Evolutionary conservation across 805 yeast species (phyloP).

Genomic region (Saturnispora ahearnii): DNA sequence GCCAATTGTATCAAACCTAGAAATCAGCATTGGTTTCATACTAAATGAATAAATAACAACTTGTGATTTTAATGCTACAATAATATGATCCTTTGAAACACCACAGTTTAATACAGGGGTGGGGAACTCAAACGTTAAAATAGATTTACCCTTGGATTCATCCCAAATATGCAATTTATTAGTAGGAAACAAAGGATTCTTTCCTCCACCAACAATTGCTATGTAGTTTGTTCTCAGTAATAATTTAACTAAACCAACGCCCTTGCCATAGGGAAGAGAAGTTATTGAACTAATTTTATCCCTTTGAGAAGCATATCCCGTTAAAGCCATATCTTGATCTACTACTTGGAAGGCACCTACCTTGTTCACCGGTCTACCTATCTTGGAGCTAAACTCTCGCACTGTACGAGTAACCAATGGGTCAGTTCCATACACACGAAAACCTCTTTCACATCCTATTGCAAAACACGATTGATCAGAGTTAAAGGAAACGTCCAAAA

Average conservation of each 20-base stretch:
- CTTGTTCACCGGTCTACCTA: neutral
- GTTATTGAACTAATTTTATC: neutral
- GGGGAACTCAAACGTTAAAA: constrained; percentile 65
- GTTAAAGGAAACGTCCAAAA: constrained; percentile 59
- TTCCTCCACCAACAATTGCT: constrained; percentile 87
- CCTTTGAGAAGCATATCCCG: neutral
- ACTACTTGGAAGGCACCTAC: neutral
- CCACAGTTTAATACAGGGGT: constrained; percentile 67
- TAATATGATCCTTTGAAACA: constrained; percentile 64
- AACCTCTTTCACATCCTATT: constrained; percentile 71
- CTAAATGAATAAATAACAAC: constrained; percentile 74
- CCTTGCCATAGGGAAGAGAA: constrained; percentile 28
- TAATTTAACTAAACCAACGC: constrained; percentile 74
- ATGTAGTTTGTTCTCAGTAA: constrained; percentile 84
- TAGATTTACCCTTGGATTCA: constrained; percentile 68
- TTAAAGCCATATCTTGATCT: neutral
- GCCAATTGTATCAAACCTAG: constrained; percentile 54
- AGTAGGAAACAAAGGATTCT: constrained; percentile 64
- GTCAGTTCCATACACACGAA: constrained; percentile 75
- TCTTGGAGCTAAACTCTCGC: constrained; percentile 33
- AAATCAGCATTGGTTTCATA: constrained; percentile 63
- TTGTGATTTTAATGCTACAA: constrained; percentile 59
- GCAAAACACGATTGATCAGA: constrained; percentile 91
- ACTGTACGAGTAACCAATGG: constrained; percentile 74
- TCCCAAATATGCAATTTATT: constrained; percentile 88